phyloP scores from a whole-genome alignment of 2,329 filamentous ascomycete species.

The Akanthomyces lecanii region DNA sequence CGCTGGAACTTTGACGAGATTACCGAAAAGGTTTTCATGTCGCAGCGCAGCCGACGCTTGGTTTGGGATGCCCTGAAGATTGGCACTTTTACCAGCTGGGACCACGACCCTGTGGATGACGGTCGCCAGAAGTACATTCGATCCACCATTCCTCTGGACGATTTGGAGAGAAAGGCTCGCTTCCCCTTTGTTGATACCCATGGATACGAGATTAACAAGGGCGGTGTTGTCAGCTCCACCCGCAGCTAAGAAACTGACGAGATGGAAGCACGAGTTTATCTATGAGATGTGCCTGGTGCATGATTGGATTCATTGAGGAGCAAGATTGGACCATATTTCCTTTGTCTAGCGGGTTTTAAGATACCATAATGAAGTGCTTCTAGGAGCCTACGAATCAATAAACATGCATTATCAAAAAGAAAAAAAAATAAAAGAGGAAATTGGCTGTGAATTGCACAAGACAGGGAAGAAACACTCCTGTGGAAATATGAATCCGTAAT shows the following conservation, averaged over 20 bases:
- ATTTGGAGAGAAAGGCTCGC: constrained; percentile 71
- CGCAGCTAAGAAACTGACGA: constrained; percentile 21
- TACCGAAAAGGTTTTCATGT: constrained; percentile 66
- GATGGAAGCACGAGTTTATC: background rate
- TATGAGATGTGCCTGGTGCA: background rate
- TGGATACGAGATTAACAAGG: constrained; percentile 44
- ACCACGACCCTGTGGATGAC: constrained; percentile 72
- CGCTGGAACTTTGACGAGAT: constrained; percentile 82
- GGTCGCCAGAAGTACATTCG: constrained; percentile 76
- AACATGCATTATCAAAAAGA: background rate
- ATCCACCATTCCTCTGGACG: constrained; percentile 74
- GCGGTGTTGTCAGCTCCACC: constrained; percentile 32
- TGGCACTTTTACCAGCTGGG: constrained; percentile 78
- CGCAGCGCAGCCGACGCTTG: constrained; percentile 73
- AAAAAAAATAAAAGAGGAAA: background rate
- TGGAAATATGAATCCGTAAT: too few species aligned
- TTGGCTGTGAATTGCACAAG: too few species aligned
- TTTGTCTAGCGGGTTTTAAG: constrained; percentile 8
- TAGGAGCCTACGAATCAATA: constrained; percentile 2
- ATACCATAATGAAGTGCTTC: constrained; percentile 10
- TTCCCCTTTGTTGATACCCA: constrained; percentile 62
- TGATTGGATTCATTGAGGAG: background rate
- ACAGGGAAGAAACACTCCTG: too few species aligned
- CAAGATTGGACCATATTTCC: background rate
- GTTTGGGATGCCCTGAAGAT: constrained; percentile 76